A percentile compares a stretch with the other conserved stretches of the same genome.
phyloP scores from a whole-genome alignment of 1,139 yeast genomes.

The Geotrichum phurueaensis region DNA sequence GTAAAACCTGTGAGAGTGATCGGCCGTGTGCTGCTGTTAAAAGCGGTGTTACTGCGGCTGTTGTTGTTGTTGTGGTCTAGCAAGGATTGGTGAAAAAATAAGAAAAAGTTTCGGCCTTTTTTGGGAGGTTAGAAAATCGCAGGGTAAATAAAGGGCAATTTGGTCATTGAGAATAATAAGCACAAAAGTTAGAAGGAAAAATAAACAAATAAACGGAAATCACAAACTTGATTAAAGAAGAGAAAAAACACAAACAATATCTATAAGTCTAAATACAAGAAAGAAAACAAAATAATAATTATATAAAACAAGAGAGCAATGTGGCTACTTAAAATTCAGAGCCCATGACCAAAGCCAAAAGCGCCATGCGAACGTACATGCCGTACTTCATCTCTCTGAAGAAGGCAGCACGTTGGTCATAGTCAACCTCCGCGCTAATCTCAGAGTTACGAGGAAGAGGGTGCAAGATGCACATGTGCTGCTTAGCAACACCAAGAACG shows the following conservation, averaged over 20 bases:
- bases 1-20: neutral
- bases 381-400: slow-evolving; percentile 99
- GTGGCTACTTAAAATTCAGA: slow-evolving; percentile 32
- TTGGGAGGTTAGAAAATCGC: neutral
- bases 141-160: neutral
- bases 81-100: neutral
- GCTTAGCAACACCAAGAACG: slow-evolving; percentile 86
- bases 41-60: neutral
- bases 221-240: neutral
- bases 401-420: slow-evolving; percentile 98
- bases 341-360: slow-evolving; percentile 96
- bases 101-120: neutral
- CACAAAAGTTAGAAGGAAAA: neutral
- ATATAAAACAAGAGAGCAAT: neutral
- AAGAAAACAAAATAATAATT: neutral
- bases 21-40: neutral
- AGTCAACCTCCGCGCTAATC: slow-evolving; percentile 96
- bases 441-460: slow-evolving; percentile 97
- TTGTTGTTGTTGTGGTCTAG: neutral
- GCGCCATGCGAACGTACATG: slow-evolving; percentile 95
- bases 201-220: neutral
- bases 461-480: slow-evolving; percentile 98
- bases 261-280: neutral
- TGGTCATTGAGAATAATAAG: neutral
- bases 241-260: neutral